phyloP scores from a whole-genome alignment of 768 basidiomycete species.

The Cystobasidium ongulense region DNA sequence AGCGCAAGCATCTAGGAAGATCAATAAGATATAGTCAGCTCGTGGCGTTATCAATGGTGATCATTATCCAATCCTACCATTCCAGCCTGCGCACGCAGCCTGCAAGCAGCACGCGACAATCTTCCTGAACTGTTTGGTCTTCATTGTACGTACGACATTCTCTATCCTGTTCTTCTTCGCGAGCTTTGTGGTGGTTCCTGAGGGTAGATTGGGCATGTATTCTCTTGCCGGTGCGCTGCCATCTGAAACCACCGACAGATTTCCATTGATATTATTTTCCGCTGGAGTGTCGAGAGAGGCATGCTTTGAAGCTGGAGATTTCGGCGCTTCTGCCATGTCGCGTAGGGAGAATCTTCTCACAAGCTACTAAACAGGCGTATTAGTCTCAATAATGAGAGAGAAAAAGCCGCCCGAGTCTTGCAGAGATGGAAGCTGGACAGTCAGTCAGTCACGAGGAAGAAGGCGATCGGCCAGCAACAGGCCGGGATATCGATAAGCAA shows the following conservation, averaged over 20 bases:
- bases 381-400: too few species aligned
- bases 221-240: not conserved
- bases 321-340: not conserved
- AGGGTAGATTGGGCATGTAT: not conserved
- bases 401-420: too few species aligned
- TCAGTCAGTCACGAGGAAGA: too few species aligned
- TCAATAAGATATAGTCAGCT: not conserved
- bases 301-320: not conserved
- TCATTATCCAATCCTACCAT: not conserved
- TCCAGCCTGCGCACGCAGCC: constrained; percentile 10
- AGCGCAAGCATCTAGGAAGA: constrained; percentile 4
- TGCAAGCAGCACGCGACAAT: constrained; percentile 17
- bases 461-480: too few species aligned
- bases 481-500: too few species aligned
- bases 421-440: too few species aligned
- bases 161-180: not conserved
- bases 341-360: too few species aligned
- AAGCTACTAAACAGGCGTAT: too few species aligned
- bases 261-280: not conserved
- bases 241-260: not conserved
- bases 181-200: not conserved
- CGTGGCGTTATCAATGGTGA: not conserved
- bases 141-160: not conserved
- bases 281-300: not conserved
- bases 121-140: constrained; percentile 1